Evolutionary conservation across 73 alveolate genomes (phyloP), one percentile per base, ranked within the genome.

Genomic region (Paramecium biaurelia): DNA sequence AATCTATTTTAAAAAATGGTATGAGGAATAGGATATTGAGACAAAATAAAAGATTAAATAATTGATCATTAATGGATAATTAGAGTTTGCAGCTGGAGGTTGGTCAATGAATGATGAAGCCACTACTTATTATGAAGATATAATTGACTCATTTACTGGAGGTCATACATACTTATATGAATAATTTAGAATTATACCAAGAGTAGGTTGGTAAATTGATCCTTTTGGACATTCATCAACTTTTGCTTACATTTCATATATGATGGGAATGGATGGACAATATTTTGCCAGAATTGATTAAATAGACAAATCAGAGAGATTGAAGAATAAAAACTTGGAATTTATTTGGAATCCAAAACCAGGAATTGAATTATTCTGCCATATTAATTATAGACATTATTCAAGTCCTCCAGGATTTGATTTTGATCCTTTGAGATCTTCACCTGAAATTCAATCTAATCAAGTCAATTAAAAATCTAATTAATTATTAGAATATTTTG

Each of bases 201-300:
- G 87, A 74, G 95, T 94, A 9, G 99, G 99, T 34, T 97, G 99
- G 99, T 95, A 96, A 92, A 94, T 97, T 42, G 99, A 97, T 86
- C 99, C 99, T n/a, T 97, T 97, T 85, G 99, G 99, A 1, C 99
- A 97, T 85, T 95, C 98, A 21, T 32, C 96, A 21, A 97, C 99
- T 0, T 93, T 96, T 76, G 97, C 99, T 9, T 95, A 96, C 23
- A 85, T 97, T 56, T 96, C 95, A 67, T 94, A 96, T 43, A 97
- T 96, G 86, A 96, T 97, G 98, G 98, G 98, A 21, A 95, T 97
- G 86, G 98, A 96, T 84, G 98, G 96, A 59, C 86, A 95, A 85
- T 97, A 95, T 92, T 95, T 95, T 76, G 96, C 99, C 1, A 95
- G 99, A 92, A 58, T 95, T 21, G 99, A 97, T 92, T 92, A 85